Conservation (phyloP, 805 yeast genomes). For the Saccharomycopsis babjevae region DNA sequence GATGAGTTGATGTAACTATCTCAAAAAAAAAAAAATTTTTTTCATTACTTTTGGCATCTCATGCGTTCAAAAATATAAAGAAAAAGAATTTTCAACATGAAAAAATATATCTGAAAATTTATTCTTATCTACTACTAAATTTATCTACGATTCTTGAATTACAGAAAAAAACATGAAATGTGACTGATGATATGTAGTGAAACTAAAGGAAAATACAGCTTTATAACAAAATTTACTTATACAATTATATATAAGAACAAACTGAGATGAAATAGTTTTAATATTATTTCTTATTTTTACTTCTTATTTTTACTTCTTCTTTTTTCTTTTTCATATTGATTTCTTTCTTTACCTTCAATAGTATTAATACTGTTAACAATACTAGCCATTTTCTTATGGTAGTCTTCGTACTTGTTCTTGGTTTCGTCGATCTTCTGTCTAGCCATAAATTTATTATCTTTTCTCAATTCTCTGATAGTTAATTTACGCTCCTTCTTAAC, state of each 20-base stretch:
- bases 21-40: background rate
- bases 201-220: too few species aligned
- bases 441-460: slow-evolving; percentile 78
- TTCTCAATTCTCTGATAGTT: slow-evolving; percentile 81
- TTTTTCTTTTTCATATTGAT: slow-evolving; percentile 82
- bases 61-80: background rate
- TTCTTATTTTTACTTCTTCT: slow-evolving; percentile 51
- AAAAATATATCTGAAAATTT: background rate
- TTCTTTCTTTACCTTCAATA: slow-evolving; percentile 91
- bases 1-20: background rate
- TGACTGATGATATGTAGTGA: too few species aligned
- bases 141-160: background rate
- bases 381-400: slow-evolving; percentile 83
- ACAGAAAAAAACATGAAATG: too few species aligned
- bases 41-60: background rate
- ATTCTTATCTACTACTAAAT: background rate
- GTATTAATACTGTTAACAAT: slow-evolving; percentile 82
- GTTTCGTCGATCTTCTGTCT: slow-evolving; percentile 74
- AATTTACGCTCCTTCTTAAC: slow-evolving; percentile 87
- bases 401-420: slow-evolving; percentile 62
- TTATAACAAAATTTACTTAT: background rate
- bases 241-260: background rate
- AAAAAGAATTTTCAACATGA: background rate
- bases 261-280: background rate
- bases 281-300: slow-evolving; percentile 31